Percentiles rank a stretch among this genome's conserved stretches.
Evolutionary conservation across 176 grass and related monocot species (phyloP).

Genomic region (Carex littledalei): DNA sequence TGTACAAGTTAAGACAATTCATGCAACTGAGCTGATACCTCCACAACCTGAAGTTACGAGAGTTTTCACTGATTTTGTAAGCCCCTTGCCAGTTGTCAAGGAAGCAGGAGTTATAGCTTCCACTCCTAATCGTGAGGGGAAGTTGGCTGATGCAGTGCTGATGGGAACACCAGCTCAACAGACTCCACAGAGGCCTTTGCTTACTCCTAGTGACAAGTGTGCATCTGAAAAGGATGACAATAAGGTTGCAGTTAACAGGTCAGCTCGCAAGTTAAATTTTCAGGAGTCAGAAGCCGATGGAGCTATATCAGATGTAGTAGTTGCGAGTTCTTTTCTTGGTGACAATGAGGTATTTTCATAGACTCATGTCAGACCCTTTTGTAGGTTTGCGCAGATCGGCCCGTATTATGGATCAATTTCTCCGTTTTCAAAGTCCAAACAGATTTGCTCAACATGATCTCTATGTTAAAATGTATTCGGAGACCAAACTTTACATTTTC

Average conservation of each 20-base stretch:
- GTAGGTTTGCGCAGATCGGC: not conserved
- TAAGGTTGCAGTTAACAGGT: slow-evolving; percentile 58
- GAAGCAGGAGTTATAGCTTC: not conserved
- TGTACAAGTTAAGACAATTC: slow-evolving; percentile 19
- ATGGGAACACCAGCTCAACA: slow-evolving; percentile 44
- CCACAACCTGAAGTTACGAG: slow-evolving; percentile 8
- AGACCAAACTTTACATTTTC: too few species aligned
- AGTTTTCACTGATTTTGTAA: not conserved
- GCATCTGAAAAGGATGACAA: slow-evolving; percentile 27
- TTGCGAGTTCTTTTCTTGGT: not conserved
- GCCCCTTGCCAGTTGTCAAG: not conserved
- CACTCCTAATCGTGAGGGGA: slow-evolving; percentile 2
- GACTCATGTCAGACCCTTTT: not conserved
- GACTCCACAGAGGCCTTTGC: slow-evolving; percentile 68
- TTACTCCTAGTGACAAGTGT: slow-evolving; percentile 44
- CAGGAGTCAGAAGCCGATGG: slow-evolving; percentile 38
- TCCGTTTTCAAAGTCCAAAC: too few species aligned
- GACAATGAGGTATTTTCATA: slow-evolving; percentile 11
- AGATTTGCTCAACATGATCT: too few species aligned
- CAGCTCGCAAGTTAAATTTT: slow-evolving; percentile 71
- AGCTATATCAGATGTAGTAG: slow-evolving; percentile 23
- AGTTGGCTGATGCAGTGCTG: slow-evolving; percentile 22
- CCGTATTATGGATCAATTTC: too few species aligned
- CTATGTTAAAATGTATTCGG: too few species aligned
- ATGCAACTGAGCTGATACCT: slow-evolving; percentile 20